Percentiles rank a stretch among this genome's conserved stretches.
Evolutionary conservation across 352 stramenopile genomes (phyloP).

Genomic region (Elongisporangium anandrum): DNA sequence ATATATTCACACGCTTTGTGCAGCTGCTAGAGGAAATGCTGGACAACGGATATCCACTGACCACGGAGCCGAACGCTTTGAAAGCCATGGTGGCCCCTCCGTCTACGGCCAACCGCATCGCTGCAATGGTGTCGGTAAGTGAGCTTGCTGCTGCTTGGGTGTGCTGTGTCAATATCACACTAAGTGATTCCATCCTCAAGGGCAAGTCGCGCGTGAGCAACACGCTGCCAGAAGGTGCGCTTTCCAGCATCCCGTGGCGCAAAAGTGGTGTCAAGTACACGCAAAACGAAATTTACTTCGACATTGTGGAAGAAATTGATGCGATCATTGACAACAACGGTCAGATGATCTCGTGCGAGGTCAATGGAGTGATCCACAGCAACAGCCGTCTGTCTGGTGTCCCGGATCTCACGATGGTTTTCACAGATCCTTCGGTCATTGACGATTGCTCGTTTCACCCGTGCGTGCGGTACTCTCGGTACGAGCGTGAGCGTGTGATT

Average conservation of each 20-base stretch:
- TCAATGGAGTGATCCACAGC: conserved; percentile 93
- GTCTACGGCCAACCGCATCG: conserved; percentile 90
- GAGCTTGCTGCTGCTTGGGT: neutral
- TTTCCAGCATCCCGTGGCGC: conserved; percentile 97
- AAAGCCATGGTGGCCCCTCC: conserved; percentile 96
- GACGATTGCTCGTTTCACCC: conserved; percentile 98
- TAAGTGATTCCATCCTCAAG: conserved; percentile 10
- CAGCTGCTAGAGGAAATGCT: conserved; percentile 96
- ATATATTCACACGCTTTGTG: neutral
- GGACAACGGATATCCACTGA: conserved; percentile 97
- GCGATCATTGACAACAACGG: conserved; percentile 93
- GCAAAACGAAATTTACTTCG: conserved; percentile 98
- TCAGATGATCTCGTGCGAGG: conserved; percentile 92
- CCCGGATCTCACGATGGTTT: conserved; percentile 96
- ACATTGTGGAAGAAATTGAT: conserved; percentile 98
- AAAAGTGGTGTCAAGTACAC: conserved; percentile 95
- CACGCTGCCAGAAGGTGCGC: conserved; percentile 87
- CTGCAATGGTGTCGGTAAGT: conserved; percentile 76
- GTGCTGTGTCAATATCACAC: neutral
- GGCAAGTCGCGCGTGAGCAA: conserved; percentile 91
- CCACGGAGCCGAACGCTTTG: conserved; percentile 96
- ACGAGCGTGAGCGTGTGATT: conserved; percentile 94
- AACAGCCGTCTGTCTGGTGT: conserved; percentile 95
- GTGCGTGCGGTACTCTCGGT: conserved; percentile 96
- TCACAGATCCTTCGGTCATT: conserved; percentile 95